Conservation (phyloP, 139 green algal species). For the Closterium sp. region DNA sequence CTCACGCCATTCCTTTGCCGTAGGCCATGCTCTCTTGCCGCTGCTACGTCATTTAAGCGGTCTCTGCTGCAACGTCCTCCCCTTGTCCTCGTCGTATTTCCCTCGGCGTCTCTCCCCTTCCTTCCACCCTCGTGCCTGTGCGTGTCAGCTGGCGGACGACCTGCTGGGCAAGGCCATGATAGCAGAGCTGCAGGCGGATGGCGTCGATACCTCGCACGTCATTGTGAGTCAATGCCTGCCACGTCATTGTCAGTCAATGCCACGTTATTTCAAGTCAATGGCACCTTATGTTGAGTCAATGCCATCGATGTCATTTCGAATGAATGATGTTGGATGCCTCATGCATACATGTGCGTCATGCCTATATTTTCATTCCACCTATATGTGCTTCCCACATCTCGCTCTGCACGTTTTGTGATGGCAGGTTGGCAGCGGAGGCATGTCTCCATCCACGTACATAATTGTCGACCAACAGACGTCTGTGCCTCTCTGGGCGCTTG, state of each 20-base stretch:
- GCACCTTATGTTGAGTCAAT: background rate
- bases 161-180: constrained; percentile 43
- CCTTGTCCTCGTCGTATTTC: too few species aligned
- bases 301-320: too few species aligned
- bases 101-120: too few species aligned
- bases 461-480: background rate
- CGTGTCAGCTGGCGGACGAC: constrained; percentile 49
- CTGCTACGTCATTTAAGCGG: too few species aligned
- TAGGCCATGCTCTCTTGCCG: too few species aligned
- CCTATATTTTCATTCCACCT: too few species aligned
- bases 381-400: too few species aligned
- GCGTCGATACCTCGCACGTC: constrained; percentile 74
- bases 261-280: background rate
- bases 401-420: too few species aligned
- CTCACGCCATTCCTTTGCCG: too few species aligned
- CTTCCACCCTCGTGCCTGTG: background rate
- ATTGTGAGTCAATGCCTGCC: constrained; percentile 55
- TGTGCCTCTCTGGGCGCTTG: background rate
- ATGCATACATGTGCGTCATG: background rate
- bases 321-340: background rate
- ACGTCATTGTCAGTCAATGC: background rate
- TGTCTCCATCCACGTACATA: background rate
- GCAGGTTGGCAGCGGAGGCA: background rate
- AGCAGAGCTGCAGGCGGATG: constrained; percentile 80
- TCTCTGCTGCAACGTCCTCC: too few species aligned